Percentiles rank a stretch among this genome's conserved stretches.
phyloP scores from a whole-genome alignment of 805 yeast species.

The Saitoella complicata region DNA sequence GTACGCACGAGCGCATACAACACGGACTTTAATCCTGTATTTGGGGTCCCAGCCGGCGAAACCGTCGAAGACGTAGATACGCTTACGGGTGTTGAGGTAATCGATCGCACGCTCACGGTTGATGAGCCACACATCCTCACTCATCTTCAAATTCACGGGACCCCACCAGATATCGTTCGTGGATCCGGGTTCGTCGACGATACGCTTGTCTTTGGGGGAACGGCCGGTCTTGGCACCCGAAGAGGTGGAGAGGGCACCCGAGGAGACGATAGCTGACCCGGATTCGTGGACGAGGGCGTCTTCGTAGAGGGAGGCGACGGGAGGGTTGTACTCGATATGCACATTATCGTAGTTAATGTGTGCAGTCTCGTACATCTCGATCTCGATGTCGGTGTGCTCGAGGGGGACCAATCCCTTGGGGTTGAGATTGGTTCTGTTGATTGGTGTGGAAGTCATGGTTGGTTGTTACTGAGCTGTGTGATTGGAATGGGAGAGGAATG shows the following conservation, averaged over 20 bases:
- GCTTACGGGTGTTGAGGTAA: conserved; percentile 87
- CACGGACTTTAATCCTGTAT: conserved; percentile 87
- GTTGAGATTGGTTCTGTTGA: conserved; percentile 27
- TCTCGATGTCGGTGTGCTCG: conserved; percentile 26
- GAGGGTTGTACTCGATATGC: conserved; percentile 58
- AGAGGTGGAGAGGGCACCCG: conserved; percentile 91
- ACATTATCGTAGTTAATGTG: conserved; percentile 28
- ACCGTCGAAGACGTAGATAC: conserved; percentile 88
- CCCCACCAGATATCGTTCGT: conserved; percentile 94
- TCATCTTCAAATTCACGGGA: conserved; percentile 89
- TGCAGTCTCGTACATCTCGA: conserved; percentile 24
- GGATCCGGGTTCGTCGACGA: conserved; percentile 86
- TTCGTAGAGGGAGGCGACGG: conserved; percentile 83
- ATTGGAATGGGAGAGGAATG: no score
- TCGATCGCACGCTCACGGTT: conserved; percentile 94
- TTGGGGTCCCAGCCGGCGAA: conserved; percentile 99
- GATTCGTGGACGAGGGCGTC: conserved; percentile 74
- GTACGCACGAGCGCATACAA: conserved; percentile 95
- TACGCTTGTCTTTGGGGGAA: conserved; percentile 95
- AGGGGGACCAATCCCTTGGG: conserved; percentile 27
- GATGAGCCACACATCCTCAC: conserved; percentile 86
- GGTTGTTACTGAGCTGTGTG: no score
- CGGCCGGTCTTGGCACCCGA: conserved; percentile 95
- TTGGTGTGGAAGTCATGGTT: conserved; percentile 10
- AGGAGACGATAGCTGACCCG: conserved; percentile 78